Percentiles rank a stretch among this genome's conserved stretches.
These are phyloP conservation scores for Blumeria graminis DNA, from an alignment of 2,329 filamentous ascomycete genomes.

Conservation along the genomic window DNA sequence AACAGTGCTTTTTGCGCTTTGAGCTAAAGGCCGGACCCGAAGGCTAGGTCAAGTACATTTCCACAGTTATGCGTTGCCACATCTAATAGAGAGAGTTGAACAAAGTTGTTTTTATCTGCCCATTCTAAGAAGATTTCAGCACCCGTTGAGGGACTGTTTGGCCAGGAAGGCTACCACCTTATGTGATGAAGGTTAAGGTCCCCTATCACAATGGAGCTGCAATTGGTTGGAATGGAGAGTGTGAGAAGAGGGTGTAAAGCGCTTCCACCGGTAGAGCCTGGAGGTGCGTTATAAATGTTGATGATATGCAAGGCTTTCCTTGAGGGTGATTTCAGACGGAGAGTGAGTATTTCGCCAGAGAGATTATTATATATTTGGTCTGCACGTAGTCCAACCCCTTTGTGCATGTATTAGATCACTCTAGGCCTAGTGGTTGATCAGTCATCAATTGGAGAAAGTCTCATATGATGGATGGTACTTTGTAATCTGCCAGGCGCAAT, in stretches of 20 bases:
- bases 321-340: not conserved
- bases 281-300: not conserved
- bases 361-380: not conserved
- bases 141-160: not conserved
- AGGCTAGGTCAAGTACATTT: not conserved
- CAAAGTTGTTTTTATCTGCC: not conserved
- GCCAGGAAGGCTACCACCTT: not conserved
- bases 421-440: not conserved
- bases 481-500: not conserved
- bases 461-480: not conserved
- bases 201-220: not conserved
- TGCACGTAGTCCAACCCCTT: not conserved
- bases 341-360: not conserved
- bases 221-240: not conserved
- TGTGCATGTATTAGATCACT: not conserved
- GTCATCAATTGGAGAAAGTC: not conserved
- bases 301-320: not conserved
- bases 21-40: not conserved
- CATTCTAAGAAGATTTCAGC: not conserved
- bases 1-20: not conserved
- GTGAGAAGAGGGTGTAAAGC: not conserved
- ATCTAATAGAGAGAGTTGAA: not conserved
- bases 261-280: not conserved
- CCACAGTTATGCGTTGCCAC: not conserved
- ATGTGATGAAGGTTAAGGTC: not conserved